These are phyloP conservation scores for Wickerhamiella dianesei DNA, from an alignment of 805 yeast genomes.

Conservation along the genomic window DNA sequence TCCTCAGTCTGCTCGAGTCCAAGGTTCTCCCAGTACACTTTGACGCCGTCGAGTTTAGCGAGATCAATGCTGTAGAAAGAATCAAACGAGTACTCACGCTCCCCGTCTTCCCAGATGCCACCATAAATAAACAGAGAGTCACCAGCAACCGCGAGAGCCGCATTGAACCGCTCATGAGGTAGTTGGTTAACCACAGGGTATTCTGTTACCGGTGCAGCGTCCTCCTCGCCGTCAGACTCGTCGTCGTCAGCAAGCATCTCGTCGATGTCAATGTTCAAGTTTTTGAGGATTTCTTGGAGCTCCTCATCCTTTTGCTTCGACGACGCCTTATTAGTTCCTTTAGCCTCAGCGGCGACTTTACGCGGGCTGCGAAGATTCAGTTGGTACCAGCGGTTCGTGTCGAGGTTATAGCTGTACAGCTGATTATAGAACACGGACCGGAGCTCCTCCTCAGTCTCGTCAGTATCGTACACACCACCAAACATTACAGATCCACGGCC, in stretches of 20 bases:
- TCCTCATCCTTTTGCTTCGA: conserved; percentile 51
- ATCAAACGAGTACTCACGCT: conserved; percentile 73
- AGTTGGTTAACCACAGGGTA: conserved; percentile 45
- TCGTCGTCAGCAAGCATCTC: conserved; percentile 19
- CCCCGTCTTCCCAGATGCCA: conserved; percentile 83
- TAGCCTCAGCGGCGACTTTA: conserved; percentile 14
- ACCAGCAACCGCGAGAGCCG: conserved; percentile 71
- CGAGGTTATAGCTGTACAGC: conserved; percentile 68
- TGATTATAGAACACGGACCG: conserved; percentile 76
- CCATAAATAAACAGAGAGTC: conserved; percentile 77
- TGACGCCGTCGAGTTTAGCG: conserved; percentile 76
- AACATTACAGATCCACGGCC: conserved; percentile 75
- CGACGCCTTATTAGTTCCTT: not conserved
- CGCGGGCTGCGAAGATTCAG: conserved; percentile 47
- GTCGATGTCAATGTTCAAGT: conserved; percentile 21
- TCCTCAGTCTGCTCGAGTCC: conserved; percentile 32
- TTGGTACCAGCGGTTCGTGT: conserved; percentile 78
- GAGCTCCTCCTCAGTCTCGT: conserved; percentile 86
- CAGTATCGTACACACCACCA: conserved; percentile 92
- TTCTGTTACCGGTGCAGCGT: conserved; percentile 30
- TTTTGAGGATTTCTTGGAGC: conserved; percentile 41
- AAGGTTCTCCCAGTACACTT: conserved; percentile 81
- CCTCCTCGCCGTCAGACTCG: conserved; percentile 28
- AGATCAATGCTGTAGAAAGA: conserved; percentile 77
- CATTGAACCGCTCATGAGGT: conserved; percentile 85